Base-by-base conservation (phyloP, 768 basidiomycete species). In the Amanita pallidorosea region DNA sequence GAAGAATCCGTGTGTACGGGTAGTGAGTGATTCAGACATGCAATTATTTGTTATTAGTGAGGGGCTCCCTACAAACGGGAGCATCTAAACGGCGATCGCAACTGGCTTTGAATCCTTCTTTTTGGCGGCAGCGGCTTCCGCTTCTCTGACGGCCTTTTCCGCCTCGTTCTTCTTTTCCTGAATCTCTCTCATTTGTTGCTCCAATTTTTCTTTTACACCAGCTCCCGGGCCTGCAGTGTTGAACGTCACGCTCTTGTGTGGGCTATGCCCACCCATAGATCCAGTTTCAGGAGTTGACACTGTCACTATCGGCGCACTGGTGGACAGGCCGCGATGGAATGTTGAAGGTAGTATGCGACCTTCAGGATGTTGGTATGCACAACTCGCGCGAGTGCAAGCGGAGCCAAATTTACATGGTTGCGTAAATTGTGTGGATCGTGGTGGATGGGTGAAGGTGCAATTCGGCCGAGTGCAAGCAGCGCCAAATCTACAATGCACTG, bases 291-390 rank as follows among this genome's bases (percentile, higher is more conserved):
- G 83, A 0, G 72, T 74, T 5, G 70, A 62, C 0, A 87, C 77
- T 47, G 61, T 84, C 36, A 85, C 80, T 55, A 85, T 56, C 6
- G 83, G 81, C 0, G 77, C 75, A 23, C 67, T 72, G 3, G 76
- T 70, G 13, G 79, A 73, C 23, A 91, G 64, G 0, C 88, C 88
- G 18, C 87, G 83, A 60, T 91, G 86, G 75, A 92, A 92, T 11
- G 81, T 70, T 3, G 80, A 72, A 3, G 89, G 88, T 7, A 90
- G 72, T 20, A 87, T 85, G 11, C 89, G 84, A 8, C 85, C 86
- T 51, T 88, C 81, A 0, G 95, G 95, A 62, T 99, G 95, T 55
- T 88, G 81, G 74, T 85, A 99, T n/a, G 81, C 67, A 64, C 95
- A 98, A 55, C 81, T 76, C 31, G 82, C 80, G 49, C 90, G 81